phyloP scores from a whole-genome alignment of 148 eudicot genomes.

The Hydrangea macrophylla region DNA sequence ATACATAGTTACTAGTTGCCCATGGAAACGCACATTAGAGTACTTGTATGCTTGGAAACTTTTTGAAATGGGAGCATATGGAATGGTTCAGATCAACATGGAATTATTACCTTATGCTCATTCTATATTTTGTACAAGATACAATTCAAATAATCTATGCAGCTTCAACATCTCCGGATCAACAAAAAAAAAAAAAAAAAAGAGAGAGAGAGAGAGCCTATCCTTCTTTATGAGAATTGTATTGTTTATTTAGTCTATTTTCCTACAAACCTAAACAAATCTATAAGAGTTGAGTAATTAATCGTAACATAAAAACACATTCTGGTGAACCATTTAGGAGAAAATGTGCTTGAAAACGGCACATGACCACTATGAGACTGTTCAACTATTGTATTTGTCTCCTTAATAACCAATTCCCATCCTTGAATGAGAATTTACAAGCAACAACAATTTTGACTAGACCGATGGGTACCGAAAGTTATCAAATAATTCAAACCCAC shows the following conservation, averaged over 20 bases:
- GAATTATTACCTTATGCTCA: constrained; percentile 12
- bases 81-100: constrained; percentile 9
- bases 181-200: too few relatives aligned
- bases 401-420: background rate
- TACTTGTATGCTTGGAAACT: too few relatives aligned
- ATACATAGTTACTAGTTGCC: too few relatives aligned
- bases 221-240: too few relatives aligned
- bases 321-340: background rate
- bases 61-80: constrained; percentile 7
- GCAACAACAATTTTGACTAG: background rate
- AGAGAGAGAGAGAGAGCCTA: too few relatives aligned
- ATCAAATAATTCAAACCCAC: background rate
- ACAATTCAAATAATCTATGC: background rate
- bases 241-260: background rate
- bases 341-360: background rate
- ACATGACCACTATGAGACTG: background rate
- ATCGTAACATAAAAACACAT: background rate
- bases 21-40: background rate
- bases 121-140: constrained; percentile 1
- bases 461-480: background rate
- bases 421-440: background rate
- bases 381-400: background rate
- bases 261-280: background rate
- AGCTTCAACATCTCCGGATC: too few relatives aligned
- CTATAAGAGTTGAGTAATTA: constrained; percentile 3